Base-by-base conservation (phyloP, 176 grass and related monocot species). In the Ensete glaucum region DNA sequence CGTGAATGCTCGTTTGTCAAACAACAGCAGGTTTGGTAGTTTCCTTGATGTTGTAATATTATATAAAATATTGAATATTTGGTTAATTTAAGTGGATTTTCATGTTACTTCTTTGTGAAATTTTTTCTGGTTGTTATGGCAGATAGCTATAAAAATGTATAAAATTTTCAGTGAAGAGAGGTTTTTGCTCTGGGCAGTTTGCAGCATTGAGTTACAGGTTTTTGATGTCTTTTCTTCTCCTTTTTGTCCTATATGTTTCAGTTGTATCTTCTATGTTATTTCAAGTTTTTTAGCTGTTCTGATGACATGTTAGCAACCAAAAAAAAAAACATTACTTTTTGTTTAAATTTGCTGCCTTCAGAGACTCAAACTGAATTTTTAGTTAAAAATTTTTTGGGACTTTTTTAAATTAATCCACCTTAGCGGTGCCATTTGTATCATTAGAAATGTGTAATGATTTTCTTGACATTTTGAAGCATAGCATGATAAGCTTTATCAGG, bases 81-180 rank as follows among this genome's bases (percentile, higher is more conserved):
- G 13, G 11, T 19, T 48, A 50, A 1, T 54, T 25, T 62, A 62
- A 43, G 16, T 50, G 3, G 3, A 52, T 43, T 62, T 49, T 52
- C 14, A 7, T 9, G 58, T 11, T 72, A 76, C 62, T 72, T 84
- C 29, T 53, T 13, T 21, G 51, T 74, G 53, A 17, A 11, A 22
- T 1, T 1, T 58, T 49, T 58, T 9, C 52, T 80, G 9, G 73
- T 57, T 80, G 54, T 89, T 86, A 72, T 85, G 71, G 76, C 90
- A 99, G 95, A 94, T 86, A 80, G 90, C 95, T 67, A 85, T 99
- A 55, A 94, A 91, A 89, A 94, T 99, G 95, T 99, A 99, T 88
- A 99, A 99, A 87, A 85, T 82, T 73, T 86, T 99, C 63, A 88
- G 86, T 26, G 90, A 94, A 87, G 95, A 99, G 81, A 87, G 95